These are phyloP conservation scores for Fusarium ambrosium DNA, from an alignment of 2,329 filamentous ascomycete genomes.

Conservation along the genomic window DNA sequence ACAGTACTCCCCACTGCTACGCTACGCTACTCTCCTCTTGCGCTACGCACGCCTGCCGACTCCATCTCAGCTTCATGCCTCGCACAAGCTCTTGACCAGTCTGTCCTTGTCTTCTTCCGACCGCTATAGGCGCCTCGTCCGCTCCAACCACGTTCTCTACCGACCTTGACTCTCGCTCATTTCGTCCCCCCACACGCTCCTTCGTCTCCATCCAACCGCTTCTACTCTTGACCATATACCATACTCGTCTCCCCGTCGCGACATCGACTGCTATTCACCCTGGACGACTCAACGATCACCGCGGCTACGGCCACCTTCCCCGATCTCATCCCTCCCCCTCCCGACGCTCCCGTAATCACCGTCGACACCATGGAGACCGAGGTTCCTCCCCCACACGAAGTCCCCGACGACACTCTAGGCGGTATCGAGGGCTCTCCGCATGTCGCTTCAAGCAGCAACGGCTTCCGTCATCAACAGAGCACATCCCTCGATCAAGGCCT, in stretches of 20 bases:
- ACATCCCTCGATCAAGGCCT: constrained; percentile 66
- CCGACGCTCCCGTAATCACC: constrained; percentile 53
- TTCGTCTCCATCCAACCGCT: constrained; percentile 22
- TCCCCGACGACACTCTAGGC: constrained; percentile 64
- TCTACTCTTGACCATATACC: constrained; percentile 1
- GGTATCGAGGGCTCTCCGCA: constrained; percentile 64
- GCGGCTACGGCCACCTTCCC: constrained; percentile 38
- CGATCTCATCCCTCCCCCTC: constrained; percentile 33
- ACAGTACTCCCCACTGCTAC: constrained; percentile 14
- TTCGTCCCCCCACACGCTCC: constrained; percentile 35
- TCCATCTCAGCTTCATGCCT: constrained; percentile 45
- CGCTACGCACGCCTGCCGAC: constrained; percentile 17
- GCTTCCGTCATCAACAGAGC: constrained; percentile 60
- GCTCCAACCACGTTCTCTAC: constrained; percentile 42
- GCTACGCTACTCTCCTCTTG: constrained; percentile 15
- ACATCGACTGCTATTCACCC: constrained; percentile 50
- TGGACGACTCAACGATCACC: constrained; percentile 58
- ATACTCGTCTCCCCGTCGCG: constrained; percentile 7
- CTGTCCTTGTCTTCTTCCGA: constrained; percentile 19
- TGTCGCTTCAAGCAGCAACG: constrained; percentile 50
- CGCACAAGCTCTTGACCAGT: constrained; percentile 39
- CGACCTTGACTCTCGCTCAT: constrained; percentile 26
- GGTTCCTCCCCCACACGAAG: constrained; percentile 50
- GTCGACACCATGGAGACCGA: constrained; percentile 65
- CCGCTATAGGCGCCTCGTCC: constrained; percentile 12